Evolutionary conservation across 1,139 yeast species (phyloP), one percentile per base, ranked within the genome.

Genomic region (Candida sojae): DNA sequence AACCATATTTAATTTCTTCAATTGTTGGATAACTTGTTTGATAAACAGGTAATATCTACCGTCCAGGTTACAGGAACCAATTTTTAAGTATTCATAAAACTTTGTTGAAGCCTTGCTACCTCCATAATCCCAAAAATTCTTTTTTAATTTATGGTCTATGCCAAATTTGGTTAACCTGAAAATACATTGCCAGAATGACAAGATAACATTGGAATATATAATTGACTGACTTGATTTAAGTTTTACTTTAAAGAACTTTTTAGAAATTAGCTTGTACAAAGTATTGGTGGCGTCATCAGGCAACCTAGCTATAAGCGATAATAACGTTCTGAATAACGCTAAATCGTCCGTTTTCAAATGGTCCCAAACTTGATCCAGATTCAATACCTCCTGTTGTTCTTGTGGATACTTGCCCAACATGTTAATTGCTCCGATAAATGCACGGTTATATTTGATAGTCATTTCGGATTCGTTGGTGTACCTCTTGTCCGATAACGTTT

Each of bases 401-500:
- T 48, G 48, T 17, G 44, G 50, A 39, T 84, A 48, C 48, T 77
- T 75, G 1, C 68, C 71, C 25, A 86, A 60, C 62, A 88, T 67
- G 42, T 71, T 70, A 9, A 88, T 57, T 4, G 85, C 70, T 6
- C 84, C 70, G 42, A 77, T 75, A 11, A 83, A 62, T 1, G 86
- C 77, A 48, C 96, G 71, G 35, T 77, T 75, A 59, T 84, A 88
- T 60, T 88, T 89, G n/a, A 83, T 68, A 23, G 73, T 71, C 0
- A 88, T 77, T 53, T 90, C 96, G 30, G 83, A 88, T 46, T 77
- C 80, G 5, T 83, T 77, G 25, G 84, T 79, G 60, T 82, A 85
- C 52, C 96, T 73, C 57, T 84, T 86, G 58, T 92, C 97, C 4
- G 95, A 84, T 36, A 91, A 64, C 0, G 91, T 79, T 13, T 78